Conservation (phyloP, 306 rosid genomes). For the Carpinus viminea region DNA sequence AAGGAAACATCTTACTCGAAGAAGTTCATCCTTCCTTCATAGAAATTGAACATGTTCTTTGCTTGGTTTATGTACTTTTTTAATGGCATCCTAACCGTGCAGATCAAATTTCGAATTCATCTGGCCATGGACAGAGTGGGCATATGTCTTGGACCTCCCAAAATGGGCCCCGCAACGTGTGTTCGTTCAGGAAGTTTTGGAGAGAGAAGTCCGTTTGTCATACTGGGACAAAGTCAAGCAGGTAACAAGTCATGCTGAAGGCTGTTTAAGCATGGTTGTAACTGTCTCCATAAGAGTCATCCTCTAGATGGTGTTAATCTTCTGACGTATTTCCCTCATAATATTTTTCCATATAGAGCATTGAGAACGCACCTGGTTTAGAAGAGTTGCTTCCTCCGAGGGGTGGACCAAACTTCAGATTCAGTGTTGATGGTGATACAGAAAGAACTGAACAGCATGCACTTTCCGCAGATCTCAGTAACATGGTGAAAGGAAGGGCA, state of each 20-base stretch:
- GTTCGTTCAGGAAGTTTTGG: constrained; percentile 96
- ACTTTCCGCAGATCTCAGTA: constrained; percentile 72
- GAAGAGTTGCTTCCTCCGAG: constrained; percentile 95
- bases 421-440: constrained; percentile 54
- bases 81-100: constrained; percentile 35
- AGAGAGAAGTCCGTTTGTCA: constrained; percentile 96
- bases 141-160: constrained; percentile 85
- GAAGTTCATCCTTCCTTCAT: background rate
- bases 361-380: constrained; percentile 97
- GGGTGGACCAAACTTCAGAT: constrained; percentile 73
- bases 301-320: constrained; percentile 20
- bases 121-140: constrained; percentile 99
- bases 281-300: constrained; percentile 3
- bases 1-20: no score
- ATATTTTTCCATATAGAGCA: constrained; percentile 52
- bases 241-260: constrained; percentile 49
- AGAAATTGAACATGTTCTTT: background rate
- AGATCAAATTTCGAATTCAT: constrained; percentile 98
- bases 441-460: constrained; percentile 56
- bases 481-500: constrained; percentile 84
- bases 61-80: background rate
- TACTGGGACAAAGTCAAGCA: constrained; percentile 99
- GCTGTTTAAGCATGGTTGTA: background rate
- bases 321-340: constrained; percentile 20
- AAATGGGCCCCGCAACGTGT: constrained; percentile 99